A percentile compares a stretch with the other conserved stretches of the same genome.
Conservation (phyloP, 192 early-diverging fungal species). For the Backusella liffmaniae region DNA sequence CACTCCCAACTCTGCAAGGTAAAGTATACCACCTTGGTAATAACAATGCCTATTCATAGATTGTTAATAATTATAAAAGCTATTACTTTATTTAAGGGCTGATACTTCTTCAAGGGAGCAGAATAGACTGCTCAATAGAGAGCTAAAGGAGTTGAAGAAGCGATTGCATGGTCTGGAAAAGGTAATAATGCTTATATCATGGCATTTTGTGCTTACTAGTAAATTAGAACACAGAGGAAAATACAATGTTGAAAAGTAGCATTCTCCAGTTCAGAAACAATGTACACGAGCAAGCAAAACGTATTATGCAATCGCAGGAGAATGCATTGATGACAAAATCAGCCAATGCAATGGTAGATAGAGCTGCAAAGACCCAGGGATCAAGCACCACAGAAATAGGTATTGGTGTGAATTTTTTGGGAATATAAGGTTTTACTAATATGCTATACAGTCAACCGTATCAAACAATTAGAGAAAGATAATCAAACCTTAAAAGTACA, state of each 20-base stretch:
- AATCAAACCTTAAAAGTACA: slow-evolving; percentile 43
- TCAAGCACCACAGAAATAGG: slow-evolving; percentile 2
- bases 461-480: slow-evolving; percentile 63
- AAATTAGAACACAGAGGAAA: slow-evolving; percentile 55
- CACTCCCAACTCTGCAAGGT: slow-evolving; percentile 3
- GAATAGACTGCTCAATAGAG: background rate
- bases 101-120: background rate
- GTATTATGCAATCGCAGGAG: slow-evolving; percentile 47
- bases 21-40: background rate
- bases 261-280: slow-evolving; percentile 71
- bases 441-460: slow-evolving; percentile 22
- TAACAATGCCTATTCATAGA: background rate
- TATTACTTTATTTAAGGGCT: background rate
- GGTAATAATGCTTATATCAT: slow-evolving; percentile 25
- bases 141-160: slow-evolving; percentile 56
- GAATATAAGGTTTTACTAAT: background rate
- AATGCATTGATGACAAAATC: slow-evolving; percentile 28
- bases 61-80: slow-evolving; percentile 7
- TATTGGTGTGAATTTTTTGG: background rate
- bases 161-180: slow-evolving; percentile 55
- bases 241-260: slow-evolving; percentile 56
- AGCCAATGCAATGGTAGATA: background rate
- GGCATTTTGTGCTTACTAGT: background rate
- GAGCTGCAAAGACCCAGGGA: background rate
- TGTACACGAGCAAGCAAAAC: slow-evolving; percentile 54